phyloP scores from a whole-genome alignment of 2,329 filamentous ascomycete genomes.

The Fragosphaeria purpurea region DNA sequence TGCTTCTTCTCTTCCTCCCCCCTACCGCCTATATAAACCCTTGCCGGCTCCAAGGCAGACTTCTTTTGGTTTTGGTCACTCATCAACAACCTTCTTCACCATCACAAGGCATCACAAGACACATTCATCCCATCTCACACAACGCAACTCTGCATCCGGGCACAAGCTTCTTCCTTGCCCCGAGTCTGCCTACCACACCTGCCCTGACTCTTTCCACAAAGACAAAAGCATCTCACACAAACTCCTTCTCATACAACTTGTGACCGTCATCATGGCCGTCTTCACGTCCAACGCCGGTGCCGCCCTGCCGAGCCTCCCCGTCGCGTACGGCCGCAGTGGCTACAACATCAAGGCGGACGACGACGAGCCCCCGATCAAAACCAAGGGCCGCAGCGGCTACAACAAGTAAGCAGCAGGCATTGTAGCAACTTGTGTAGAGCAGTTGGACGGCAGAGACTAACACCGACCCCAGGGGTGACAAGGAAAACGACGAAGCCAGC shows the following conservation, averaged over 20 bases:
- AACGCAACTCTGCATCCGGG: too few relatives aligned
- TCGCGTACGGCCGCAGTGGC: constrained; percentile 30
- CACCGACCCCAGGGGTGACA: constrained; percentile 10
- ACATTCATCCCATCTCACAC: too few relatives aligned
- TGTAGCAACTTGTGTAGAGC: too few relatives aligned
- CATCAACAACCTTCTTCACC: too few relatives aligned
- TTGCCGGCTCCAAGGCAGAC: too few relatives aligned
- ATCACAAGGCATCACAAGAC: too few relatives aligned
- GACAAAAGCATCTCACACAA: not conserved
- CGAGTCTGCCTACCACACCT: too few relatives aligned
- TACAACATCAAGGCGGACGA: constrained; percentile 31
- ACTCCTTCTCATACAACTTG: not conserved
- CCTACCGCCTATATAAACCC: too few relatives aligned
- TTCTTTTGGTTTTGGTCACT: too few relatives aligned
- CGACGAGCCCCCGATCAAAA: constrained; percentile 19
- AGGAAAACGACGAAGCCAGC: constrained; percentile 26
- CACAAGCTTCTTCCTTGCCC: too few relatives aligned
- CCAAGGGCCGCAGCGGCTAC: constrained; percentile 37
- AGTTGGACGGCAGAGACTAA: not conserved
- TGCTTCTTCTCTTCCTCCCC: too few relatives aligned
- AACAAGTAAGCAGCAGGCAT: constrained; percentile 25
- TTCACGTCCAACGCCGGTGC: constrained; percentile 25
- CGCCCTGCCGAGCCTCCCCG: constrained; percentile 16
- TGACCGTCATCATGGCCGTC: constrained; percentile 19
- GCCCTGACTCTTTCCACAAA: too few relatives aligned